These are phyloP conservation scores for Phaeotremella skinneri DNA, from an alignment of 768 basidiomycete genomes.

Conservation along the genomic window DNA sequence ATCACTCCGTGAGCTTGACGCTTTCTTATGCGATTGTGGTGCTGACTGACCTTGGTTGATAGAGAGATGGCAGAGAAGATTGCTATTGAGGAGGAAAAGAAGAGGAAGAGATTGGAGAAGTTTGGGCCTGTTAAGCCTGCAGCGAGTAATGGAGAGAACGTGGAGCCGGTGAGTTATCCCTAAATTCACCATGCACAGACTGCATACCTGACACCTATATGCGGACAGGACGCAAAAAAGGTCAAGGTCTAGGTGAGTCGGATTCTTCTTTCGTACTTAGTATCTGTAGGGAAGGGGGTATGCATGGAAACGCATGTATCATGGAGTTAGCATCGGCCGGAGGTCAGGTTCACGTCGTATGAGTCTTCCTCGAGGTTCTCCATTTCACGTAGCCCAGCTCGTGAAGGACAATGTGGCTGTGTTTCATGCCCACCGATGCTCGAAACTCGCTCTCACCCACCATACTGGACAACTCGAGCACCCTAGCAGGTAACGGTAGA, in stretches of 20 bases:
- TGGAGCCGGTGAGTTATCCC: conserved; percentile 24
- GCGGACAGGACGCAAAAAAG: conserved; percentile 36
- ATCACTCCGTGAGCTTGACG: conserved; percentile 4
- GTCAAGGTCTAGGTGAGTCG: conserved; percentile 41
- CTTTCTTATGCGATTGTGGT: not conserved
- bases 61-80: conserved; percentile 42
- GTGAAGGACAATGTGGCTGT: too few relatives aligned
- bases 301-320: too few relatives aligned
- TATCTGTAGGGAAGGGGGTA: too few relatives aligned
- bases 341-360: too few relatives aligned
- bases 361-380: too few relatives aligned
- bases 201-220: not conserved
- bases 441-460: too few relatives aligned
- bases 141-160: conserved; percentile 3
- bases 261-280: not conserved
- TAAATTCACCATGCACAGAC: not conserved
- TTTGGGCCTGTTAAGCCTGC: conserved; percentile 35
- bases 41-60: conserved; percentile 17
- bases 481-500: too few relatives aligned
- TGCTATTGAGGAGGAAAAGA: conserved; percentile 49
- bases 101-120: conserved; percentile 47
- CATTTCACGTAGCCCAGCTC: too few relatives aligned
- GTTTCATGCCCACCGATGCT: too few relatives aligned
- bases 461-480: too few relatives aligned
- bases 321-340: too few relatives aligned